Evolutionary conservation across 2,329 filamentous ascomycete species (phyloP), one percentile per base, ranked within the genome.

Genomic region (Talaromyces sp.): DNA sequence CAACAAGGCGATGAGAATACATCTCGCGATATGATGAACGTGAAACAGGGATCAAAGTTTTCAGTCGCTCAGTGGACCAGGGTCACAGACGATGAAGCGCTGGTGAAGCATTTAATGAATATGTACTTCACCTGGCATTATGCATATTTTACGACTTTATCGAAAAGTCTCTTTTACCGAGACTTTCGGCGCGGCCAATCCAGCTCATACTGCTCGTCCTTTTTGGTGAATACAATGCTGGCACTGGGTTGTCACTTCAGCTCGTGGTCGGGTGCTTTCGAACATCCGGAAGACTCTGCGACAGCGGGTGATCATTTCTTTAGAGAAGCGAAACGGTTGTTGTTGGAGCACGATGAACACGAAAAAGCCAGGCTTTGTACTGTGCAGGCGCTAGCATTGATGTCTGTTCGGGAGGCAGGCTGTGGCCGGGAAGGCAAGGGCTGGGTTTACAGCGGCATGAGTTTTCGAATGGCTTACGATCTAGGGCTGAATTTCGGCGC

Each of bases 41-140:
- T 82, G 62, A 73, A 76, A 16, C 33, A 37, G 25, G 77, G 81
- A 18, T 80, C 83, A 65, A 86, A 89, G 58, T 85, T 93, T 65
- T 88, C 92, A 3, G 82, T 95, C 60, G 87, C 86, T 21, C 93
- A 89, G 60, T 99, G 95, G 95, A 96, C 93, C 0, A 85, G 83
- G 16, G 92, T 96, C 52, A 96, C 92, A 1, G 82, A 86, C 58
- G 92, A 97, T 73, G 83, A 87, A 25, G 85, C 89, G 60, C 82
- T 96, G 52, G 87, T 97, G 68, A 84, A 88, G 16, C 93, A 97
- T 75, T 85, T 99, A 18, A 86, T 99, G 72, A 93, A 93, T 71
- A 93, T 98, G 91, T 99, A 99, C 77, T 98, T 98, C 78, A 92
- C 88, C 69, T 98, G 93, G 90, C 95, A 98, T 76, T 98, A 98